Percentiles rank a stretch among this genome's conserved stretches.
Evolutionary conservation across 2,329 filamentous ascomycete genomes (phyloP).

Genomic region (Stagonosporopsis cucurbitacearum): DNA sequence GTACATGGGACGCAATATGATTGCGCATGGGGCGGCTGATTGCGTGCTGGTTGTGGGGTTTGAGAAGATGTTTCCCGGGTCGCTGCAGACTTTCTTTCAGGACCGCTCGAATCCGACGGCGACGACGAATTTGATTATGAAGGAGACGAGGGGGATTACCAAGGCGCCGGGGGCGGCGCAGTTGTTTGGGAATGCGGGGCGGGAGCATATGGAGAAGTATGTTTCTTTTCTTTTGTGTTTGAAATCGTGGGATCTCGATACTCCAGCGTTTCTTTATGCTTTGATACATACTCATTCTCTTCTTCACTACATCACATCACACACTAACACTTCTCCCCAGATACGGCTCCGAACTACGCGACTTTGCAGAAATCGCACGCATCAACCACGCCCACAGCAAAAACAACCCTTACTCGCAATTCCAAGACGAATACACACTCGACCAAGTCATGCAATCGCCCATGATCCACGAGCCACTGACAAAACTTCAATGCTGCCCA

Average conservation of each 20-base stretch:
- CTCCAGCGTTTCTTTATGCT: too few species aligned
- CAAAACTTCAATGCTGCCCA: slow-evolving; percentile 98
- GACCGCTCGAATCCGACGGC: slow-evolving; percentile 82
- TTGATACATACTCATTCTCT: too few species aligned
- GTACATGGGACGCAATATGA: slow-evolving; percentile 80
- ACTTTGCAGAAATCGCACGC: slow-evolving; percentile 94
- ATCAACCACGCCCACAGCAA: slow-evolving; percentile 92
- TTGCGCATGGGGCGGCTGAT: slow-evolving; percentile 80
- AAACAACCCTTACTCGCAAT: slow-evolving; percentile 97
- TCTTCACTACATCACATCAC: too few species aligned
- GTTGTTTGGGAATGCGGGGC: slow-evolving; percentile 92
- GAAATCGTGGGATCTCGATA: too few species aligned
- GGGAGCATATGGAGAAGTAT: slow-evolving; percentile 93
- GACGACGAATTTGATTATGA: slow-evolving; percentile 79
- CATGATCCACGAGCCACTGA: slow-evolving; percentile 84
- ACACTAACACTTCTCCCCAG: slow-evolving; percentile 52
- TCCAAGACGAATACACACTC: slow-evolving; percentile 87
- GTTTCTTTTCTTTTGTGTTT: too few species aligned
- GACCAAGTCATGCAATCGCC: slow-evolving; percentile 79
- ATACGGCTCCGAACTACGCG: slow-evolving; percentile 79
- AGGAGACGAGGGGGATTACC: slow-evolving; percentile 77
- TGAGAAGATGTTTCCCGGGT: slow-evolving; percentile 98
- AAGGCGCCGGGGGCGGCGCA: slow-evolving; percentile 88
- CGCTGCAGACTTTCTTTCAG: slow-evolving; percentile 80
- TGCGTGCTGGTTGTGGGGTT: slow-evolving; percentile 93